Base-by-base conservation (phyloP, 345 rosid genomes). In the Excoecaria cochinchinensis region DNA sequence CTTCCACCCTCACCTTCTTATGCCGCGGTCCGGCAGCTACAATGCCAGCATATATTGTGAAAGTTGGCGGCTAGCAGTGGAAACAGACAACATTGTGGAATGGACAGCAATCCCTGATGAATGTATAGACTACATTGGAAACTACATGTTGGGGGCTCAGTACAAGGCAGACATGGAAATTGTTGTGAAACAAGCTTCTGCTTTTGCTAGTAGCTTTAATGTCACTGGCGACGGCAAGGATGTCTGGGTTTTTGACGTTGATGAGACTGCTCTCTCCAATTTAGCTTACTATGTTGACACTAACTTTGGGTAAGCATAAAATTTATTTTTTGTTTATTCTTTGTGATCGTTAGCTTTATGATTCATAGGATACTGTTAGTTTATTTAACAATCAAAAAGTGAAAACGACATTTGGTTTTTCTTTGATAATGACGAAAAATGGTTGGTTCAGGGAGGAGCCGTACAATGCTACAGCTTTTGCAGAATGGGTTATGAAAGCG, bases 61-160 rank as follows among this genome's bases (percentile, higher is more conserved):
- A 76, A 91, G 94, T 60, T 91, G 92, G 97, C 85, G 86, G 22
- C 75, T 87, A 6, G 92, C 81, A 38, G 94, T 91, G 47, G 97
- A 91, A 74, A 85, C 92, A 1, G 52, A 82, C 73, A 91, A 87
- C 79, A 67, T 91, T 38, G 68, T 81, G 24, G 77, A 76, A 4
- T 91, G 91, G 86, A 3, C 10, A 4, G 77, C 82, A 1, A 78
- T 88, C 21, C 97, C 97, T 3, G 65, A 38, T 13, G 73, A 82
- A 74, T 91, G 93, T 40, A 72, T 72, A 80, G 79, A 61, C 25
- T 89, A 89, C 42, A 78, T 89, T 9, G 86, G 88, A 4, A 77
- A 87, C 81, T 87, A 84, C 81, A 81, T 85, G 87, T 67, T 79
- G 15, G 88, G 88, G 0, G 16, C 52, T 16, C 86, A 82, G 46